A percentile compares a stretch with the other conserved stretches of the same genome.
Evolutionary conservation across 805 yeast species (phyloP).

Genomic region (Maudiozyma barnettii): DNA sequence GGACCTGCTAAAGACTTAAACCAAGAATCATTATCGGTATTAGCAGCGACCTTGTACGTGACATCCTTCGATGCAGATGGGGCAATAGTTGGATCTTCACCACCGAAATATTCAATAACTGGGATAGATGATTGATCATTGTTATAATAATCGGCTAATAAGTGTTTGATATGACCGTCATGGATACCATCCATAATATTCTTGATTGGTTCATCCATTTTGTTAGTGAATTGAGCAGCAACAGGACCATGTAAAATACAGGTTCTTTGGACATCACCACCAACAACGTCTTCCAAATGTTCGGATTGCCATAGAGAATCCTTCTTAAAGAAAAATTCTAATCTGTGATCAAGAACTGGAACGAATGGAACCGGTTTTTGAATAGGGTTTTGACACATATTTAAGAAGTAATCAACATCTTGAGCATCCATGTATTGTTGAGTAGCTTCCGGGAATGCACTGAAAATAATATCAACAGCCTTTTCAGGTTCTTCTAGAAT

Average conservation of each 20-base stretch:
- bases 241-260: conserved; percentile 98
- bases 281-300: conserved; percentile 91
- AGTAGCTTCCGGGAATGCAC: conserved; percentile 62
- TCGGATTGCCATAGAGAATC: conserved; percentile 99
- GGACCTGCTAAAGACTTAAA: conserved; percentile 72
- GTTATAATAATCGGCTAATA: conserved; percentile 59
- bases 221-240: conserved; percentile 83
- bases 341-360: conserved; percentile 88
- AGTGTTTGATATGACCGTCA: conserved; percentile 71
- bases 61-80: conserved; percentile 28
- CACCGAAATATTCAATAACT: conserved; percentile 81
- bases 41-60: conserved; percentile 32
- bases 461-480: conserved; percentile 50
- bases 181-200: conserved; percentile 83
- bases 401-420: conserved; percentile 88
- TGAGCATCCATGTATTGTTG: conserved; percentile 86
- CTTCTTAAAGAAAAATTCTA: conserved; percentile 94
- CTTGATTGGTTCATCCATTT: conserved; percentile 86
- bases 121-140: conserved; percentile 72
- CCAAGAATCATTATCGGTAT: conserved; percentile 48
- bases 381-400: conserved; percentile 66
- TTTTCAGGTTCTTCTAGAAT: conserved; percentile 61
- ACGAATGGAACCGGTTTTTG: conserved; percentile 98
- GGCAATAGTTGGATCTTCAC: conserved; percentile 40
- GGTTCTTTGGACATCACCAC: conserved; percentile 94